phyloP scores from a whole-genome alignment of 306 rosid species.

The Rosa rugosa region DNA sequence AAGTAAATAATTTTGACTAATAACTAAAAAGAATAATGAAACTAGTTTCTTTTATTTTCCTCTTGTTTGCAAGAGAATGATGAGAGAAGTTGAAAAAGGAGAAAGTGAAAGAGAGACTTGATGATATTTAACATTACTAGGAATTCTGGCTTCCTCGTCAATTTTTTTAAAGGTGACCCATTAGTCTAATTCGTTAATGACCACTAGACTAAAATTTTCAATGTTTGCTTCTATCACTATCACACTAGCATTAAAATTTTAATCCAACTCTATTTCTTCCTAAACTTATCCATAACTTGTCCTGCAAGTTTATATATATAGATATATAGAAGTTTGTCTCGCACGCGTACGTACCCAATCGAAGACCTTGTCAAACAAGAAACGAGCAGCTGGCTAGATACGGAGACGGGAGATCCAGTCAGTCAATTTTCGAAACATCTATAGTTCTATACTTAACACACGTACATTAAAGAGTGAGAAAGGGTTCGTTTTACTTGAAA shows the following conservation, averaged over 20 bases:
- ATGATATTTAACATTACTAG: neutral
- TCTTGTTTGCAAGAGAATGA: neutral
- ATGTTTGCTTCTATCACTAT: neutral
- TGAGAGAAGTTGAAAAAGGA: neutral
- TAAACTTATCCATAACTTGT: neutral
- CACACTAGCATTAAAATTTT: neutral
- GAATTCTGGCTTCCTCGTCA: neutral
- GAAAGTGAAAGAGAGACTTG: neutral
- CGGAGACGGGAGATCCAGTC: neutral
- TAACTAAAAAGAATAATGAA: neutral
- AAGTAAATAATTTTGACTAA: neutral
- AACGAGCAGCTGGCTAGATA: neutral
- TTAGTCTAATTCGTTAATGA: neutral
- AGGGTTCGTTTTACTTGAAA: neutral
- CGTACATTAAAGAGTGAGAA: neutral
- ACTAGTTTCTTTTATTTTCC: neutral
- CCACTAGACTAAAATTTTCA: neutral
- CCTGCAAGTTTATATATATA: neutral
- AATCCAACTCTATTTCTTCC: too few species aligned
- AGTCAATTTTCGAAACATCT: neutral
- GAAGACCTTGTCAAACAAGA: slow-evolving; percentile 24
- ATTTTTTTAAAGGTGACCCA: neutral
- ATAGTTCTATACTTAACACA: neutral
- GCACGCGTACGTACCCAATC: neutral
- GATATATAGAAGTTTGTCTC: neutral